A percentile compares a stretch with the other conserved stretches of the same genome.
Evolutionary conservation across 768 basidiomycete species (phyloP).

Genomic region (Stropharia rugosoannulata): DNA sequence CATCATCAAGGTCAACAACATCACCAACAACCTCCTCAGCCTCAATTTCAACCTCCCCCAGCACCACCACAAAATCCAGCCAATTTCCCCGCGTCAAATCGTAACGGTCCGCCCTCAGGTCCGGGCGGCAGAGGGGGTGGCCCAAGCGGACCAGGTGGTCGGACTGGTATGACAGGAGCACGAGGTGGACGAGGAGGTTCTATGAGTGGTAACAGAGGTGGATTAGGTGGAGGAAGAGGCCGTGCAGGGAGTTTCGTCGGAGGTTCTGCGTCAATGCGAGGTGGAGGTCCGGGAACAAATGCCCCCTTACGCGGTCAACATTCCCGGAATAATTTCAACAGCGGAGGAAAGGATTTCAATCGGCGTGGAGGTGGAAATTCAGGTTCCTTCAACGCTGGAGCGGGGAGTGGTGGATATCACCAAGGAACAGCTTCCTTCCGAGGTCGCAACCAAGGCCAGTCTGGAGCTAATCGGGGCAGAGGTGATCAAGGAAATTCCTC

Average conservation of each 20-base stretch:
- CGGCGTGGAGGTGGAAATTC: constrained; percentile 65
- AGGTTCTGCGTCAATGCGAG: constrained; percentile 39
- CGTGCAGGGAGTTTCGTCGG: constrained; percentile 37
- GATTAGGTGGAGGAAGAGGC: constrained; percentile 37
- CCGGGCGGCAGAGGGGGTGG: constrained; percentile 30
- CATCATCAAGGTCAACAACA: constrained; percentile 50
- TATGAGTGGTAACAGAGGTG: constrained; percentile 45
- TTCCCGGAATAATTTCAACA: constrained; percentile 63
- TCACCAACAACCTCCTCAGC: constrained; percentile 55
- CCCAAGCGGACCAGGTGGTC: constrained; percentile 30
- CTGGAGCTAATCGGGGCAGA: constrained; percentile 36
- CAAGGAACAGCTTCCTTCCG: constrained; percentile 53
- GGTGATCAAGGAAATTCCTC: constrained; percentile 39
- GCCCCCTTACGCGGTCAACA: constrained; percentile 60
- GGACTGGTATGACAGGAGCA: constrained; percentile 43
- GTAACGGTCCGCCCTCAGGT: constrained; percentile 38
- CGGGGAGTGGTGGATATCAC: constrained; percentile 26
- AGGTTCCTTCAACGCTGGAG: constrained; percentile 58
- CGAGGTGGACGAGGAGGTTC: constrained; percentile 53
- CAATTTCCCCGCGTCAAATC: constrained; percentile 33
- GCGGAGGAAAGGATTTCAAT: constrained; percentile 56
- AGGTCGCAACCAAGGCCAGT: constrained; percentile 62
- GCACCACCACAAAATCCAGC: constrained; percentile 43
- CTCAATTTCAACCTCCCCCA: constrained; percentile 64
- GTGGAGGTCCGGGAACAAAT: constrained; percentile 43